These are phyloP conservation scores for Claviceps pazoutovae DNA, from an alignment of 2,329 filamentous ascomycete genomes.

Conservation along the genomic window DNA sequence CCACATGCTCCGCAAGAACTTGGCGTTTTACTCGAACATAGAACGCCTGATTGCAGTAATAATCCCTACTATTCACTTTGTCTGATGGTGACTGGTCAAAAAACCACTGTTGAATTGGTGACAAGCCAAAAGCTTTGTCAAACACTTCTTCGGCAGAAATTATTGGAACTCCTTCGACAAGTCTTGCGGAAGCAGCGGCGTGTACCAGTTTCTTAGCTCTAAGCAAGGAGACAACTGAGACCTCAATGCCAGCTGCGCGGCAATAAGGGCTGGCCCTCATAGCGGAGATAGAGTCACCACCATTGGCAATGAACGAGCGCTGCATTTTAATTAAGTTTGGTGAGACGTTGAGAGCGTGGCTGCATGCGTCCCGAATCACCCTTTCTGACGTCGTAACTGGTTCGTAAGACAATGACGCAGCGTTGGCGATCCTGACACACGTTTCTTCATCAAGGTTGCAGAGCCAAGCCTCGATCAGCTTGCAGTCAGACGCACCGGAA, in stretches of 20 bases:
- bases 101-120: constrained; percentile 6
- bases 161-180: not conserved
- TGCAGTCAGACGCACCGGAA: not conserved
- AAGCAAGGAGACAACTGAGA: constrained; percentile 1
- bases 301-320: constrained; percentile 6
- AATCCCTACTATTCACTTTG: constrained; percentile 1
- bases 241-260: not conserved
- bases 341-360: constrained; percentile 4
- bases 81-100: constrained; percentile 3
- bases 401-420: not conserved
- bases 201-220: not conserved
- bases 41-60: constrained; percentile 4
- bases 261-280: constrained; percentile 4
- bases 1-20: not conserved
- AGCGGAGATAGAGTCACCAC: constrained; percentile 7
- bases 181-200: not conserved
- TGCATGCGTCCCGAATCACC: constrained; percentile 4
- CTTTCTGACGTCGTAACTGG: constrained; percentile 2
- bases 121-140: constrained; percentile 2
- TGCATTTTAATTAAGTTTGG: constrained; percentile 2
- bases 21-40: constrained; percentile 1
- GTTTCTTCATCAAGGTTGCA: not conserved
- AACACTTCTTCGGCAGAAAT: constrained; percentile 1
- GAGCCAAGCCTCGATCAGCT: not conserved
- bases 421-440: not conserved